phyloP scores from a whole-genome alignment of 2,329 filamentous ascomycete genomes.

The Cladosporium sp. region DNA sequence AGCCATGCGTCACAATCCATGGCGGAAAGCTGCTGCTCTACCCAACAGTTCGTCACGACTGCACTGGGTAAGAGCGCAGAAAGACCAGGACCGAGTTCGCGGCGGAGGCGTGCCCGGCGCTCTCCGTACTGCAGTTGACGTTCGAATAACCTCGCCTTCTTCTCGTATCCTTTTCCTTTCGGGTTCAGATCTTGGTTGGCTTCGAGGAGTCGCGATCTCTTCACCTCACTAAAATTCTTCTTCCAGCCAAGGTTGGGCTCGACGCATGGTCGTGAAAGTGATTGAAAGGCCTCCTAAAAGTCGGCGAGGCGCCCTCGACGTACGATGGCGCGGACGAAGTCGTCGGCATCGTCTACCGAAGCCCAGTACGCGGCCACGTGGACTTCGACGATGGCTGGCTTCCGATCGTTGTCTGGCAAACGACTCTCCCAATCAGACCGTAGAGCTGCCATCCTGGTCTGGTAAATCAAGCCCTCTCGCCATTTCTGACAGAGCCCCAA shows the following conservation, averaged over 20 bases:
- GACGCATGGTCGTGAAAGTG: not conserved
- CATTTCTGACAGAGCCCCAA: not conserved
- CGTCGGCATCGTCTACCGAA: not conserved
- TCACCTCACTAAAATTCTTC: constrained; percentile 3
- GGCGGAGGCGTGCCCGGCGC: not conserved
- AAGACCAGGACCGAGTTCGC: not conserved
- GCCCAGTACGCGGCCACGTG: constrained; percentile 4
- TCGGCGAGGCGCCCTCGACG: constrained; percentile 7
- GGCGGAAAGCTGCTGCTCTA: constrained; percentile 6
- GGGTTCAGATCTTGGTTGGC: not conserved
- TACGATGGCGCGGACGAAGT: constrained; percentile 6
- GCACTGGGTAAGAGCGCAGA: not conserved
- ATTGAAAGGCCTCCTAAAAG: constrained; percentile 1
- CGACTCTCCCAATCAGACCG: not conserved
- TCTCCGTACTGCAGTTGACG: constrained; percentile 1
- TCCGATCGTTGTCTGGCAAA: not conserved
- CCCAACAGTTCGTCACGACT: not conserved
- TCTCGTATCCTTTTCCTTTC: not conserved
- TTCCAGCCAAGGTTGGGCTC: constrained; percentile 10
- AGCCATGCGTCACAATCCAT: constrained; percentile 2
- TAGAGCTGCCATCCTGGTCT: not conserved
- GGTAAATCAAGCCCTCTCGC: constrained; percentile 1
- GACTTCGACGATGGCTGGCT: not conserved
- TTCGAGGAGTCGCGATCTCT: not conserved
- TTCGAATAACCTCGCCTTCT: not conserved